These are phyloP conservation scores for Mrakia frigida DNA, from an alignment of 768 basidiomycete genomes.

Conservation along the genomic window DNA sequence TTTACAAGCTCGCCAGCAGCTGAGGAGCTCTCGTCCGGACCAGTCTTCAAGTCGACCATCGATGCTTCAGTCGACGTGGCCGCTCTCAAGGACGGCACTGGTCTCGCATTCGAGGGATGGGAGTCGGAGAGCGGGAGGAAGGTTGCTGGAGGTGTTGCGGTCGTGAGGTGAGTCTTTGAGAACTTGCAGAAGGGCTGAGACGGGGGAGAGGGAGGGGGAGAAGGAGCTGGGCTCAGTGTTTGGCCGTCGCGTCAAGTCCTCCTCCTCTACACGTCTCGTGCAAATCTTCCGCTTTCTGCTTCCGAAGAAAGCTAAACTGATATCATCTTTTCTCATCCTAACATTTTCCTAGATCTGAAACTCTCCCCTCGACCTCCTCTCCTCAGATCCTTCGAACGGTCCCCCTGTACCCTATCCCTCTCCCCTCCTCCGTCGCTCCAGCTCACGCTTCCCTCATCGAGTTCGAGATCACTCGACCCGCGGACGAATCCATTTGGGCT, in stretches of 20 bases:
- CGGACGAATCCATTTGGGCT: conserved; percentile 5
- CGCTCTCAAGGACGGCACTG: background rate
- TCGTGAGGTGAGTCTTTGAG: background rate
- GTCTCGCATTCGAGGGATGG: background rate
- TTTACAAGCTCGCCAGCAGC: background rate
- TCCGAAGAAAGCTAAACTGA: background rate
- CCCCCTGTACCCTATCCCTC: conserved; percentile 15
- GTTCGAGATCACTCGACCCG: conserved; percentile 15
- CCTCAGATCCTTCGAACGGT: conserved; percentile 10
- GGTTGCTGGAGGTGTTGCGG: conserved; percentile 1
- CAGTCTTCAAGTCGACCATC: background rate
- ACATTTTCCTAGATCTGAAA: background rate
- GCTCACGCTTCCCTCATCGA: background rate
- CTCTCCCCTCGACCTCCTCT: background rate
- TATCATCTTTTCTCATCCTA: background rate
- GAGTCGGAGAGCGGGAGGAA: background rate
- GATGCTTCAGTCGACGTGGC: conserved; percentile 2
- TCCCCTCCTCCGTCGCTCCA: background rate
- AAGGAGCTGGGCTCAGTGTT: background rate
- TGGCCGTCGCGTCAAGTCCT: too few relatives aligned
- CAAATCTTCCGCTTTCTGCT: background rate
- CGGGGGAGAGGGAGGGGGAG: background rate
- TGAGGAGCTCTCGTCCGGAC: background rate
- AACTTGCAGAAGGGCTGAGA: background rate
- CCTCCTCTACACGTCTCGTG: background rate